phyloP scores from a whole-genome alignment of 2,329 filamentous ascomycete genomes.

The Pestalotiopsis sp. region DNA sequence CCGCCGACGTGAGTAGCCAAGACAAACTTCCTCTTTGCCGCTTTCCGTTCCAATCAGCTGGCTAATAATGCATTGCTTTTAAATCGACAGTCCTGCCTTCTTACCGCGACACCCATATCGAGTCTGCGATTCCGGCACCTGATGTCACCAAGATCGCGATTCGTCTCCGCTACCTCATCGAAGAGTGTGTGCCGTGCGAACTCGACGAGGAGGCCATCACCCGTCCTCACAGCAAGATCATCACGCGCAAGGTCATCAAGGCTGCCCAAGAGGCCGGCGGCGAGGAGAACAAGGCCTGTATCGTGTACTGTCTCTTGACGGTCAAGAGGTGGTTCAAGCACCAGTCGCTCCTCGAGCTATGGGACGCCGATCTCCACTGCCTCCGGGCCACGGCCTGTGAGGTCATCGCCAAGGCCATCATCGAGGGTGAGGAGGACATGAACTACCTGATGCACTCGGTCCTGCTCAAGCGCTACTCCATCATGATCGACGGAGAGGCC shows the following conservation, averaged over 20 bases:
- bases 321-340: constrained; percentile 74
- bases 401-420: constrained; percentile 85
- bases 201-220: constrained; percentile 77
- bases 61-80: constrained; percentile 18
- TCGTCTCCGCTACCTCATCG: constrained; percentile 86
- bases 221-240: constrained; percentile 79
- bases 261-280: constrained; percentile 84
- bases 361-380: constrained; percentile 85
- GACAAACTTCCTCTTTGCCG: background rate
- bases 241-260: constrained; percentile 77
- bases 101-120: constrained; percentile 57
- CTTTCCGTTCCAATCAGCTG: background rate
- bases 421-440: constrained; percentile 81
- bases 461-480: constrained; percentile 86
- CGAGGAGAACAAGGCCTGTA: constrained; percentile 72
- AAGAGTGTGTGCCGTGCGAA: constrained; percentile 88
- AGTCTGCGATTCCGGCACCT: constrained; percentile 71
- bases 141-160: constrained; percentile 90
- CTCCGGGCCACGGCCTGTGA: constrained; percentile 83
- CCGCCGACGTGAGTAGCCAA: constrained; percentile 40
- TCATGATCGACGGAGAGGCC: constrained; percentile 70
- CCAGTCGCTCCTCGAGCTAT: constrained; percentile 80
- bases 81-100: constrained; percentile 63
- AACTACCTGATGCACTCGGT: constrained; percentile 79
- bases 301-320: constrained; percentile 82